These are phyloP conservation scores for Nematodospora valgi DNA, from an alignment of 805 yeast species.

Conservation along the genomic window DNA sequence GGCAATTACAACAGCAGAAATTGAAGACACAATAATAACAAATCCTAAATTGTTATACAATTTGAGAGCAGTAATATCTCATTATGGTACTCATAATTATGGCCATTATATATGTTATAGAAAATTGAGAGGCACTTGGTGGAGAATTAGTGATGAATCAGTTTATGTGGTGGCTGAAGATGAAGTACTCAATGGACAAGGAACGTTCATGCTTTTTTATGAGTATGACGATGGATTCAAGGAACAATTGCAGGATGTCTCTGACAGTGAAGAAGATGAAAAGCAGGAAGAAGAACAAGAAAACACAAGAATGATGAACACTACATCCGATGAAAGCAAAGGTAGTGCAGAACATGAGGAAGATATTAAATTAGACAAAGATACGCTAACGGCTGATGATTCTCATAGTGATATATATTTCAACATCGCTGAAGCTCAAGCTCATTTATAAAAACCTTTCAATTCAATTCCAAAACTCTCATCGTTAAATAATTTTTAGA, in stretches of 20 bases:
- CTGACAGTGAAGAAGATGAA: conserved; percentile 17
- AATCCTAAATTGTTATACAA: conserved; percentile 56
- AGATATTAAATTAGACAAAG: neutral
- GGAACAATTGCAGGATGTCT: conserved; percentile 18
- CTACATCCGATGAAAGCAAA: conserved; percentile 2
- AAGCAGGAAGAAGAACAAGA: conserved; percentile 7
- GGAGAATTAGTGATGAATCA: conserved; percentile 90
- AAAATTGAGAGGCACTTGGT: conserved; percentile 81
- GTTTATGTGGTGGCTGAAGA: conserved; percentile 76
- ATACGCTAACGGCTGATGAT: neutral
- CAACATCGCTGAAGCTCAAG: conserved; percentile 11
- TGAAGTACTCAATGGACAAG: conserved; percentile 78
- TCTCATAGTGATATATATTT: conserved; percentile 2
- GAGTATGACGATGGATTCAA: conserved; percentile 44
- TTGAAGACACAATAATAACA: conserved; percentile 2
- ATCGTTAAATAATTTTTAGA: neutral
- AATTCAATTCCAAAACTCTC: neutral
- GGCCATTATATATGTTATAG: conserved; percentile 96
- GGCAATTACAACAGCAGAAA: too few species aligned
- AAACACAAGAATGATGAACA: conserved; percentile 1
- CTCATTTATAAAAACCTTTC: conserved; percentile 7
- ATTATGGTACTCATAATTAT: conserved; percentile 93
- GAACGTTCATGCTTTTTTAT: conserved; percentile 90
- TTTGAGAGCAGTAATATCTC: conserved; percentile 83
- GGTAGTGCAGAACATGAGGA: conserved; percentile 1